Evolutionary conservation across 345 rosid species (phyloP), one percentile per base, ranked within the genome.

Genomic region (Crucihimalaya himalaica): DNA sequence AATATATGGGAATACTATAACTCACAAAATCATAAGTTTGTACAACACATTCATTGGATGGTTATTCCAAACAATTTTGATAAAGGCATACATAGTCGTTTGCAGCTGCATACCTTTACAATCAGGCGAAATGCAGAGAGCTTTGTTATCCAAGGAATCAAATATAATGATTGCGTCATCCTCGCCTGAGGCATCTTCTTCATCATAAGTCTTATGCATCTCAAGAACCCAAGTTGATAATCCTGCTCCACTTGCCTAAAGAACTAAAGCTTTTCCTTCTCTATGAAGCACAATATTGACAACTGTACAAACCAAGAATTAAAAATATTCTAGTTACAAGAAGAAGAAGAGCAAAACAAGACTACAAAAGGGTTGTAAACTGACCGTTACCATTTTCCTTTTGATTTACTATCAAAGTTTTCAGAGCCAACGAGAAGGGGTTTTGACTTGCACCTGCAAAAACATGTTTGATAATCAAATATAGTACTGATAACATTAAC

Each of bases 201-300:
- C 74, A 68, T 91, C 97, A 66, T 87, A 81, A 6, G 6, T 47
- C 4, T 74, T 72, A 72, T 88, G 97, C 92, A 88, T 91, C 19
- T 81, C 51, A 52, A 81, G 70, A 81, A 91, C 79, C 97, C 97
- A n/a, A 91, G 0, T 81, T 75, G 72, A 81, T 83, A 88, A 61
- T 79, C 82, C 68, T 81, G 80, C 60, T 87, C 92, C 69, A 91
- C 74, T 79, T 83, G 85, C 32, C 34, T 58, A 42, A 62, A 79
- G n/a, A 0, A n/a, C 70, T 37, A 84, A 25, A 14, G 2, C 0
- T 73, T 73, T 78, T 67, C 75, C 84, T 34, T 18, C 72, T 78
- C 67, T 72, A 74, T 50, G 56, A 66, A 88, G 79, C 68, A 76
- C 66, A 29, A 83, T 69, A 29, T 50, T 16, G 34, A 87, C 74